These are phyloP conservation scores for Bryopsis sp. DNA, from an alignment of 139 green algal species.

Conservation along the genomic window DNA sequence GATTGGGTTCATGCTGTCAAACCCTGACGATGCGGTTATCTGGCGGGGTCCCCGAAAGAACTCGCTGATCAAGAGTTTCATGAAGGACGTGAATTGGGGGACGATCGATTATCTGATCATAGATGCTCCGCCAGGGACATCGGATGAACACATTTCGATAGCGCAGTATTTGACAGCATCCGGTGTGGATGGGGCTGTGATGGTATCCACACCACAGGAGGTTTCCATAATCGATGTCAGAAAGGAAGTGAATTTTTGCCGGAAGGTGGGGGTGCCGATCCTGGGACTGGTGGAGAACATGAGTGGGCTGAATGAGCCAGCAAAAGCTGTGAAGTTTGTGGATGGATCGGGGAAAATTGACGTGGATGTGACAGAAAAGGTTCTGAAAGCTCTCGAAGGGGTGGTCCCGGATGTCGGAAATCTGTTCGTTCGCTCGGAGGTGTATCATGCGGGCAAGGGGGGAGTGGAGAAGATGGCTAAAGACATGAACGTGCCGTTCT, in stretches of 20 bases:
- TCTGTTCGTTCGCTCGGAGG: constrained; percentile 34
- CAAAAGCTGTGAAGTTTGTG: constrained; percentile 46
- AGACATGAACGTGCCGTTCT: constrained; percentile 66
- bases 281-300: constrained; percentile 99
- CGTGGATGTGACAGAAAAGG: constrained; percentile 34
- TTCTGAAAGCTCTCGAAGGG: constrained; percentile 26
- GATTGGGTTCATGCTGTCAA: constrained; percentile 93
- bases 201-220: constrained; percentile 69
- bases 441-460: constrained; percentile 56
- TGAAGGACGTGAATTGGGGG: constrained; percentile 94
- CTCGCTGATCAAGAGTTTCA: constrained; percentile 54
- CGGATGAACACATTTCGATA: constrained; percentile 97
- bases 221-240: constrained; percentile 94
- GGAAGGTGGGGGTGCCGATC: constrained; percentile 75
- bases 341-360: constrained; percentile 14
- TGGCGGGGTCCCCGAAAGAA: constrained; percentile 78
- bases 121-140: constrained; percentile 92
- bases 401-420: constrained; percentile 2
- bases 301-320: constrained; percentile 50
- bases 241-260: constrained; percentile 97
- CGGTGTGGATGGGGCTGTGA: constrained; percentile 25
- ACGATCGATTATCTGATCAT: constrained; percentile 91
- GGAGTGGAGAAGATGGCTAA: constrained; percentile 64
- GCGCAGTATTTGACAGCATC: constrained; percentile 57
- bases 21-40: constrained; percentile 92